Conservation (phyloP, 2,329 filamentous ascomycete species). For the Claviceps capensis region DNA sequence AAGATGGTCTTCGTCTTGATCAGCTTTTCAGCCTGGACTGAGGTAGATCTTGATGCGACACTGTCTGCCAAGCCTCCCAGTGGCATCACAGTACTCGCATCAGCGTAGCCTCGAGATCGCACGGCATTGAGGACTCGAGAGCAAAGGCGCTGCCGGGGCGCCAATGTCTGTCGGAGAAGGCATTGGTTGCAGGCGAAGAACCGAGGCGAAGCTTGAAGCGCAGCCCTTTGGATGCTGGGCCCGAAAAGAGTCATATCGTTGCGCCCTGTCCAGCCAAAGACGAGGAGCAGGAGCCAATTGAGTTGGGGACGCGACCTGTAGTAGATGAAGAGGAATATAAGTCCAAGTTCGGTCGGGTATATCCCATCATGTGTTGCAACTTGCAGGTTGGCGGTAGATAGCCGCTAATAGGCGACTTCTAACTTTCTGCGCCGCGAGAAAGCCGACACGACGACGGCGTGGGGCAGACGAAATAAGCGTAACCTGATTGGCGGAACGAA, state of each 20-base stretch:
- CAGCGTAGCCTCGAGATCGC: slow-evolving; percentile 26
- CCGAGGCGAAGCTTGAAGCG: slow-evolving; percentile 24
- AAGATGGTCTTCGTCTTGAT: slow-evolving; percentile 29
- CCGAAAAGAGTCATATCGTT: slow-evolving; percentile 27
- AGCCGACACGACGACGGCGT: background rate
- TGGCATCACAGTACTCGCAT: slow-evolving; percentile 18
- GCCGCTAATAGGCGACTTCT: background rate
- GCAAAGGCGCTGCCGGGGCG: slow-evolving; percentile 16
- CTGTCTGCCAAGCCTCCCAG: slow-evolving; percentile 15
- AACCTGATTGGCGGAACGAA: slow-evolving; percentile 18
- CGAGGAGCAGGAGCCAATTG: background rate
- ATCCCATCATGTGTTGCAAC: background rate
- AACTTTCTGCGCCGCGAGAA: background rate
- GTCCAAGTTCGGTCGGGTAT: background rate
- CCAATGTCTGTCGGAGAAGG: slow-evolving; percentile 19
- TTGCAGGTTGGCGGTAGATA: background rate
- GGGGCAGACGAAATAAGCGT: slow-evolving; percentile 8
- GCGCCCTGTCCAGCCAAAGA: background rate
- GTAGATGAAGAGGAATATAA: background rate
- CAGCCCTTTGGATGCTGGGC: slow-evolving; percentile 27
- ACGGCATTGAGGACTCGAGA: slow-evolving; percentile 26
- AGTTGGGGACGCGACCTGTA: background rate
- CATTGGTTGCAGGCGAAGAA: slow-evolving; percentile 37
- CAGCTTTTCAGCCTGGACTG: slow-evolving; percentile 9
- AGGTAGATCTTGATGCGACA: slow-evolving; percentile 12